These are phyloP conservation scores for Thinopyrum obtusiflorum DNA, from an alignment of 202 grass and related monocot species.

Conservation along the genomic window DNA sequence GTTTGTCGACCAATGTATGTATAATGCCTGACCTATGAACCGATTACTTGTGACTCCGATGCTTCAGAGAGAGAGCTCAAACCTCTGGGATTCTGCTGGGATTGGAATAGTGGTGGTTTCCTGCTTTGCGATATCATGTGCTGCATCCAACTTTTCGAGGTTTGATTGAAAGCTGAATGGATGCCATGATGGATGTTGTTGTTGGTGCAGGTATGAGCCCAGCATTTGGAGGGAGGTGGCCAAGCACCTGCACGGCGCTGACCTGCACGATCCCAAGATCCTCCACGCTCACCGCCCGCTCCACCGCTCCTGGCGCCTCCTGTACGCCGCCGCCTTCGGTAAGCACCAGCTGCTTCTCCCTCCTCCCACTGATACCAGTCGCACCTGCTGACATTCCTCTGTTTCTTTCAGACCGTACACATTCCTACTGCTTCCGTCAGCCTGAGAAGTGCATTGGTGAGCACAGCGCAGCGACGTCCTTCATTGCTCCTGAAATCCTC, in stretches of 20 bases:
- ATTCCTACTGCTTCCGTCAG: constrained; percentile 57
- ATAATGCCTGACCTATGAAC: no score
- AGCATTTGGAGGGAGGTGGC: constrained; percentile 94
- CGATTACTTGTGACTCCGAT: no score
- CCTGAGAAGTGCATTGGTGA: constrained; percentile 66
- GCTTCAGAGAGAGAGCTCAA: no score
- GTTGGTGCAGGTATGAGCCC: constrained; percentile 62
- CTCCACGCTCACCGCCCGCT: constrained; percentile 10
- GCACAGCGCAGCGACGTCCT: neutral
- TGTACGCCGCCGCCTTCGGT: constrained; percentile 74
- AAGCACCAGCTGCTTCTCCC: neutral
- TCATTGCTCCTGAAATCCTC: no score
- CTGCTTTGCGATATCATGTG: no score
- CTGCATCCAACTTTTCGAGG: no score
- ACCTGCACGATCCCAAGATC: constrained; percentile 39
- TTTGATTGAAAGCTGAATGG: no score
- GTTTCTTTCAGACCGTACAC: constrained; percentile 48
- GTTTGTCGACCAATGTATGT: no score
- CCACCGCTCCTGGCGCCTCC: constrained; percentile 60
- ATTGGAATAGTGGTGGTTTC: no score
- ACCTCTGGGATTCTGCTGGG: no score
- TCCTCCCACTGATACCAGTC: neutral
- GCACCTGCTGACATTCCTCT: constrained; percentile 34
- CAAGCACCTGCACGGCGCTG: constrained; percentile 67
- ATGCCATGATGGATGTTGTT: no score